Evolutionary conservation across 2,329 filamentous ascomycete genomes (phyloP).

Genomic region (Aureobasidium zeae): DNA sequence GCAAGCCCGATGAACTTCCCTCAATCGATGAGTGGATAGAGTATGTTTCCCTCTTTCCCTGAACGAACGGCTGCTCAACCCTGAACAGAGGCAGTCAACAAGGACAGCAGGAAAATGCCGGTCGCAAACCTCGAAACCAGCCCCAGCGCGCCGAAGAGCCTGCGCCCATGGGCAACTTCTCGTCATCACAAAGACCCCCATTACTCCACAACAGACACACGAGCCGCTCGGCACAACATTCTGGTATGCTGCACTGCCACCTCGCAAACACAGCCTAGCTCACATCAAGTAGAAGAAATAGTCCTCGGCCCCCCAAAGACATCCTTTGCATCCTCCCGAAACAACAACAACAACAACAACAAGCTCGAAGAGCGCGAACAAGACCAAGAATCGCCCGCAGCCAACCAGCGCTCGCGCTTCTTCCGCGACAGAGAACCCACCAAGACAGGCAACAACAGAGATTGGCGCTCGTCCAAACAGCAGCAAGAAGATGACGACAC

Average conservation of each 20-base stretch:
- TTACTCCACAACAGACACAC: constrained; percentile 24
- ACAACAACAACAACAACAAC: constrained; percentile 43
- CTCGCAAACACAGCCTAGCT: neutral
- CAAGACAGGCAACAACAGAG: constrained; percentile 32
- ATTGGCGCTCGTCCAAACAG: constrained; percentile 59
- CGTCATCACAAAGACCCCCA: constrained; percentile 24
- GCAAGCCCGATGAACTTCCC: constrained; percentile 69
- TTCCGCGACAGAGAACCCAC: constrained; percentile 36
- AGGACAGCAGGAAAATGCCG: constrained; percentile 12
- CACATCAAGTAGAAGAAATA: constrained; percentile 54
- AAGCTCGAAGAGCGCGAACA: constrained; percentile 32
- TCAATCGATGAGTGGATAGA: constrained; percentile 95
- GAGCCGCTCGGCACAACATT: constrained; percentile 13
- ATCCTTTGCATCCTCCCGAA: constrained; percentile 66
- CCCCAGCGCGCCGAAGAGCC: constrained; percentile 20
- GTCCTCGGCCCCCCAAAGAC: constrained; percentile 77
- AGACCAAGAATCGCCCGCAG: constrained; percentile 32
- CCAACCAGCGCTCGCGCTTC: constrained; percentile 29
- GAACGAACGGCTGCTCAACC: constrained; percentile 10
- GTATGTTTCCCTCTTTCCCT: constrained; percentile 38
- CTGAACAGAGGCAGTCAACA: constrained; percentile 15
- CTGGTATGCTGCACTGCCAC: constrained; percentile 1
- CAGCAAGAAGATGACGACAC: constrained; percentile 54
- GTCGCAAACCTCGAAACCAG: constrained; percentile 16
- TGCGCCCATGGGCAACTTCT: constrained; percentile 31